Evolutionary conservation across 2,329 filamentous ascomycete species (phyloP).

Genomic region (Fusarium transvaalense): DNA sequence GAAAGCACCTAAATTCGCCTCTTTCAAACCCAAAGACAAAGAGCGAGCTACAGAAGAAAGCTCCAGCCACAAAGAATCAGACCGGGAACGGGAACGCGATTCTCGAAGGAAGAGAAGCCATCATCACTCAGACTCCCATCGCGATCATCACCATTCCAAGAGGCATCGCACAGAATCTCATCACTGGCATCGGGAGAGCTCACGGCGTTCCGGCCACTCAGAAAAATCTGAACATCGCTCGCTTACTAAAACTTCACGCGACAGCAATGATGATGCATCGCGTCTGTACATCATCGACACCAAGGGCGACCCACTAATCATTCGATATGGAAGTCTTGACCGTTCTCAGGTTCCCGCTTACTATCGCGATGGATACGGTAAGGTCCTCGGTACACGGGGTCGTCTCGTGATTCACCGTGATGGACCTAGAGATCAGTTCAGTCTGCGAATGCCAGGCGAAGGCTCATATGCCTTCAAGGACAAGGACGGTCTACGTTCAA

Average conservation of each 20-base stretch:
- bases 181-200: slow-evolving; percentile 26
- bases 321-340: slow-evolving; percentile 80
- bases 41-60: slow-evolving; percentile 52
- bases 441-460: slow-evolving; percentile 60
- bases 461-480: slow-evolving; percentile 51
- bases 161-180: slow-evolving; percentile 33
- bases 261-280: slow-evolving; percentile 32
- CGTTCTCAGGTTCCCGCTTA: slow-evolving; percentile 79
- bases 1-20: slow-evolving; percentile 75
- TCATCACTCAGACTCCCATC: slow-evolving; percentile 33
- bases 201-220: slow-evolving; percentile 9
- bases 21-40: slow-evolving; percentile 68
- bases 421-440: slow-evolving; percentile 68
- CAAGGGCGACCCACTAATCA: slow-evolving; percentile 81
- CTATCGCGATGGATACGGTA: slow-evolving; percentile 74
- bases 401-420: slow-evolving; percentile 76
- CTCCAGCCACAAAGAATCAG: slow-evolving; percentile 29
- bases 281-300: slow-evolving; percentile 73
- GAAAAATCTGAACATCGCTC: slow-evolving; percentile 22
- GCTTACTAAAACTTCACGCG: slow-evolving; percentile 9
- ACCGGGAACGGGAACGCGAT: slow-evolving; percentile 40
- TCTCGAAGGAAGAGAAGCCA: slow-evolving; percentile 39
- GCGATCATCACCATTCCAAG: slow-evolving; percentile 35
- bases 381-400: slow-evolving; percentile 74
- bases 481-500: slow-evolving; percentile 63